Base-by-base conservation (phyloP, 2,329 filamentous ascomycete species). In the Cordyceps cateniannulata region DNA sequence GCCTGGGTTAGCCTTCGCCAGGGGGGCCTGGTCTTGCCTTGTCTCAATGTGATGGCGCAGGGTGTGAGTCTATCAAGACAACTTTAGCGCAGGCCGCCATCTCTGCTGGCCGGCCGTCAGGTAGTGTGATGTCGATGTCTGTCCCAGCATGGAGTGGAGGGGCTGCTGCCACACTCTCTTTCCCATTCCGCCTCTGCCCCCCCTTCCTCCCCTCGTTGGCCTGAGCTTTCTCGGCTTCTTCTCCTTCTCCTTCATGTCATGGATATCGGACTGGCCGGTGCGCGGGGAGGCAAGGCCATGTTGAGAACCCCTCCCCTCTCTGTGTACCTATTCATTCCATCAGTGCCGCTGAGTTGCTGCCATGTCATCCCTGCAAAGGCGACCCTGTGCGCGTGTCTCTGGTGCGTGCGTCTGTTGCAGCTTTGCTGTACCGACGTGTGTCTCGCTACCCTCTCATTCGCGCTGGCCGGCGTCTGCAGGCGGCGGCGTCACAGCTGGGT, bases 261-360 rank as follows among this genome's bases (percentile, higher is more conserved):
- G 32, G 44, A 32, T 14, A 27, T n/a, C 50, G 47, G 56, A 42
- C n/a, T 29, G 51, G 59, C 51, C 51, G 59, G 59, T 61, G 59
- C 59, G 45, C 24, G n/a, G 50, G 44, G 44, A 27, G 27, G 18
- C 6, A 5, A 24, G 3, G 18, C 3, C 45, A 7, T 22, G 9
- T 24, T 57, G 3, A 55, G 32, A 16, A 42, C 42, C 29, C 42
- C 42, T 29, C 27, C 29, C 27, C 5, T 20, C 58, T 27, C 27
- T 44, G 45, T 52, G 53, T 27, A 27, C 45, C 8, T 16, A n/a
- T 42, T 42, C 18, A n/a, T 42, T 16, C 38, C 38, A n/a, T 16
- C 38, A n/a, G 14, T 18, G 38, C 38, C 38, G 38, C 38, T 38
- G 35, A 12, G 10, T 16, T 42, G 1, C 38, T 42, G 12, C 18